Percentiles rank a stretch among this genome's conserved stretches.
These are phyloP conservation scores for Tranzscheliella williamsii DNA, from an alignment of 1,284 basidiomycete genomes.

Conservation along the genomic window DNA sequence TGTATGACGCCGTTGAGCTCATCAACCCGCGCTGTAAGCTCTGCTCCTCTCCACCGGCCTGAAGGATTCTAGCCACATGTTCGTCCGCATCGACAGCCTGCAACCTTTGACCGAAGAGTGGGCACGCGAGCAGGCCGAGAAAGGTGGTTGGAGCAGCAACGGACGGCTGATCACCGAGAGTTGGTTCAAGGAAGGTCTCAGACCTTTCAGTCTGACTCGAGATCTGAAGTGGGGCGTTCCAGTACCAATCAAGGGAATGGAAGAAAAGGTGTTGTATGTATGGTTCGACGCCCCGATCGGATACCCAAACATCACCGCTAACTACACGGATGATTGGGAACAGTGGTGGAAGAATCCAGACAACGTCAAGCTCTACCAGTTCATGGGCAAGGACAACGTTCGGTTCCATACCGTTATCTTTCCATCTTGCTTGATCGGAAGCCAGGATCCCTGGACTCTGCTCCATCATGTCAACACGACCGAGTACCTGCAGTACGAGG, in stretches of 20 bases:
- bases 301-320: slow-evolving; percentile 95
- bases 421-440: slow-evolving; percentile 86
- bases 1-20: slow-evolving; percentile 85
- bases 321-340: slow-evolving; percentile 91
- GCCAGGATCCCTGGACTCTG: slow-evolving; percentile 89
- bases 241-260: slow-evolving; percentile 81
- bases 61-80: slow-evolving; percentile 83
- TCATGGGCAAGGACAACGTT: slow-evolving; percentile 80
- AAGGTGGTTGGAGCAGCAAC: slow-evolving; percentile 89
- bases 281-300: slow-evolving; percentile 98
- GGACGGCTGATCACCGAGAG: slow-evolving; percentile 90
- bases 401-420: slow-evolving; percentile 98
- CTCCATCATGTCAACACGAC: slow-evolving; percentile 94
- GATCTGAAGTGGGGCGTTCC: slow-evolving; percentile 97
- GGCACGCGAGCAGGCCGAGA: slow-evolving; percentile 78
- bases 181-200: slow-evolving; percentile 81
- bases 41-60: slow-evolving; percentile 72
- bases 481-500: slow-evolving; percentile 97
- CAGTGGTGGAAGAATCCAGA: slow-evolving; percentile 96
- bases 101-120: slow-evolving; percentile 85
- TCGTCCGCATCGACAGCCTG: slow-evolving; percentile 80
- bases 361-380: slow-evolving; percentile 91
- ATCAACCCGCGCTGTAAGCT: slow-evolving; percentile 94
- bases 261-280: slow-evolving; percentile 91
- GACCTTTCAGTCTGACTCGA: slow-evolving; percentile 87